phyloP scores from a whole-genome alignment of 139 green algal species.

The Haematococcus lacustris region DNA sequence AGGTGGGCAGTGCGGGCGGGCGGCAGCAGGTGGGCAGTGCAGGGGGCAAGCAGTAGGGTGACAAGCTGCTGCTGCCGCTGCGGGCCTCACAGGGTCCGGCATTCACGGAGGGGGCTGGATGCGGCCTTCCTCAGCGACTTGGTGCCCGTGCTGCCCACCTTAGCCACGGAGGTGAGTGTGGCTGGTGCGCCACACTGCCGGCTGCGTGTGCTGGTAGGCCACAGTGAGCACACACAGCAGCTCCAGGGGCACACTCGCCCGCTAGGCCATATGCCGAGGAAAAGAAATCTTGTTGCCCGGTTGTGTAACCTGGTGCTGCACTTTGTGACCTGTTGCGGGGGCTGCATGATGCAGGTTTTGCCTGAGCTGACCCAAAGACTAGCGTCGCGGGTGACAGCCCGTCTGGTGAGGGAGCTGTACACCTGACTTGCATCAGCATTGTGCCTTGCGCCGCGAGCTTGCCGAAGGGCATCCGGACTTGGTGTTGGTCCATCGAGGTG shows the following conservation, averaged over 20 bases:
- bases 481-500: not conserved
- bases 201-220: not conserved
- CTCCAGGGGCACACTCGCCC: not conserved
- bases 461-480: not conserved
- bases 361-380: conserved; percentile 63
- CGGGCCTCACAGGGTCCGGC: too few relatives aligned
- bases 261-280: not conserved
- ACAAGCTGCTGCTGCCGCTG: too few relatives aligned
- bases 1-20: not conserved
- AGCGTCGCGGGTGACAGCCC: conserved; percentile 54
- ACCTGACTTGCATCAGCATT: conserved; percentile 13
- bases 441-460: not conserved
- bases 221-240: not conserved
- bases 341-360: conserved; percentile 35
- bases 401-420: conserved; percentile 70
- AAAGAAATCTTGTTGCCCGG: not conserved
- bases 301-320: not conserved
- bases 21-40: not conserved
- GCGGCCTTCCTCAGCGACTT: conserved; percentile 45
- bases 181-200: not conserved
- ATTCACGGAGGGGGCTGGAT: not conserved
- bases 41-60: not conserved
- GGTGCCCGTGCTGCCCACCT: conserved; percentile 67
- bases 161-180: conserved; percentile 54
- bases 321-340: not conserved